Evolutionary conservation across 768 basidiomycete species (phyloP).

Genomic region (Boletus rufocinnamomeus): DNA sequence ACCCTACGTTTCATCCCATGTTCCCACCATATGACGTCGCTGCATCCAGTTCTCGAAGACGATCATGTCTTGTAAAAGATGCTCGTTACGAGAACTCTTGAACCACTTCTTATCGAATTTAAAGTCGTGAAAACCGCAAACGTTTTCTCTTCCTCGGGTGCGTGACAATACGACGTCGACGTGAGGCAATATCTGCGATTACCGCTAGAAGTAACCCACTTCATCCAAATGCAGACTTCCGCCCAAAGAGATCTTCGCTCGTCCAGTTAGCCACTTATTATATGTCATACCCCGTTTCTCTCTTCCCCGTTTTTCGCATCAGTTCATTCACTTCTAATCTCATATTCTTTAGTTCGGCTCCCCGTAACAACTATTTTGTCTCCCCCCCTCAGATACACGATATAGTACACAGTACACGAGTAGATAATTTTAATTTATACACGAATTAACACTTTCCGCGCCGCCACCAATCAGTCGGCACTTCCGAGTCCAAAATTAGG

Average conservation of each 20-base stretch:
- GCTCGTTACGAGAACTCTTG: background rate
- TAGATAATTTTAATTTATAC: no score
- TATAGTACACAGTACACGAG: no score
- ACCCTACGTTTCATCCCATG: no score
- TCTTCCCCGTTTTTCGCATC: background rate
- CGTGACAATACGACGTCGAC: background rate
- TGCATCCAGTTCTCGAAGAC: background rate
- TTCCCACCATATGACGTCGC: background rate
- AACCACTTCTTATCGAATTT: background rate
- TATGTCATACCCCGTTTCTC: no score
- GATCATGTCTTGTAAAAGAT: background rate
- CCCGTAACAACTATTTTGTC: background rate
- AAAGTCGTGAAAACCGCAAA: background rate
- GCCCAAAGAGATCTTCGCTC: no score
- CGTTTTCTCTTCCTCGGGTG: background rate
- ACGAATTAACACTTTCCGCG: background rate
- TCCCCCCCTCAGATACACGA: background rate
- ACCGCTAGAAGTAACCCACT: background rate
- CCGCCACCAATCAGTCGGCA: background rate
- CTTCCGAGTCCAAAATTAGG: background rate
- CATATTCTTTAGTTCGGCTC: background rate
- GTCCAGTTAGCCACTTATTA: no score
- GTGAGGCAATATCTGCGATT: no score
- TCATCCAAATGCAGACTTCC: background rate
- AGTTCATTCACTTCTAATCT: background rate